Base-by-base conservation (phyloP, 2,329 filamentous ascomycete species). In the Aspergillus pseudotamarii region DNA sequence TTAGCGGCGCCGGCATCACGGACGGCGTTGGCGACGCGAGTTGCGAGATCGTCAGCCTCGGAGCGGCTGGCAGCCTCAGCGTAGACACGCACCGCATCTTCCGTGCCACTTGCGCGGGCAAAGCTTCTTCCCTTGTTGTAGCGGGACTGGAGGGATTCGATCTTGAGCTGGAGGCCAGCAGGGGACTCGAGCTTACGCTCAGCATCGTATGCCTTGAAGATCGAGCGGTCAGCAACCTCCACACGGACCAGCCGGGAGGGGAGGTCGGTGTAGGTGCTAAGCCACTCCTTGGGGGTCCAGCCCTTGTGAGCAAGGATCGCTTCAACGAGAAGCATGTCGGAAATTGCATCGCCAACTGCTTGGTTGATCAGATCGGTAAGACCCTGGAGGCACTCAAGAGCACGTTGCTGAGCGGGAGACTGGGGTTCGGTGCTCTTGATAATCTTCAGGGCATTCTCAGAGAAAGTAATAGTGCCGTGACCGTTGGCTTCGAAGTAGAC, bases 401-500 rank as follows among this genome's bases (percentile, higher is more conserved):
- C 92, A 71, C 93, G 91, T 76, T 94, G 91, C 78, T 98, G 94
- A 8, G 92, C 94, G 0, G 95, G 94, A 0, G 93, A 96, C 78
- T 96, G 90, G 6, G 95, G 94, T 75, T 93, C 86, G 64, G 91
- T 90, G 71, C 88, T 90, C 69, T 85, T 86, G 81, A 99, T 96
- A 56, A 87, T 85, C 70, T 90, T 89, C 54, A 94, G 83, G 4
- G 94, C 94, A 64, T 92, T 89, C 62, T 91, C 87, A 1, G 92
- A 96, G 84, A 99, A 99, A 60, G 98, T 89, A 41, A 98, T 91
- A 11, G 95, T 99, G 68, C 95, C 95, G 79, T 99, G 95, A 34
- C 95, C 95, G 76, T 99, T 99, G 68, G 95, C 95, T 82, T 99
- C 95, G 73, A 99, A 99, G 83, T 99, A 99, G 58, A 98, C 93